Base-by-base conservation (phyloP, 176 grass and related monocot genomes). In the Triticum turgidum region DNA sequence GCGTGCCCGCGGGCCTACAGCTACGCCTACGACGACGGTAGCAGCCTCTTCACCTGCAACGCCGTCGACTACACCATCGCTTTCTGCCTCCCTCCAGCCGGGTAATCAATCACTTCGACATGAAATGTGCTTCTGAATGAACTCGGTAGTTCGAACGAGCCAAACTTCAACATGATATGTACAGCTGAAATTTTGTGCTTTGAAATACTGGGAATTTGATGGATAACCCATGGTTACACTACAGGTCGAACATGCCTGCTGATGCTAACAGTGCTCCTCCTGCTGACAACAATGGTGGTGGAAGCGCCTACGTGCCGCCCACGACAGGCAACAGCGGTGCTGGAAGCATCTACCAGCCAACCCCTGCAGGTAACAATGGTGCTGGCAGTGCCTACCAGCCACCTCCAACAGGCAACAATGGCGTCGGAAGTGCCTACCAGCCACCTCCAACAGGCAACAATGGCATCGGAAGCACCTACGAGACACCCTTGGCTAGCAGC, bases 1-100 rank as follows among this genome's bases (percentile, higher is more conserved):
- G 96, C 96, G 38, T 98, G 96, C 71, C 96, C 93, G 7, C 88
- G 84, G 6, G 93, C 96, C 4, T 96, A 98, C 76, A 98, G 93
- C 90, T 98, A 98, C 45, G 96, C 96, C 18, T 98, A 92, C 52
- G 93, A 98, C 25, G 96, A 98, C 64, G 45, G 73, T 34, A 84
- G 82, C 11, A 98, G 96, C 92, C 95, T 82, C 76, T 98, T 94
- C 91, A 98, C 96, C 37, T 96, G 93, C 88, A 73, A 64, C 62
- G 90, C 91, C 39, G 90, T 49, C 44, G 93, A 84, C 80, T 98
- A 98, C 86, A 87, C 90, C 88, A 91, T 96, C 45, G 82, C 89
- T n/a, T 98, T 98, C 91, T 98, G 96, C 86, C 76, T 94, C 54
- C 74, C 88, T 59, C 21, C 74, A 41, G 76, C 88, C 39, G 79